Percentiles rank a stretch among this genome's conserved stretches.
Evolutionary conservation across 768 basidiomycete genomes (phyloP).

Genomic region (Leccinum arenicola): DNA sequence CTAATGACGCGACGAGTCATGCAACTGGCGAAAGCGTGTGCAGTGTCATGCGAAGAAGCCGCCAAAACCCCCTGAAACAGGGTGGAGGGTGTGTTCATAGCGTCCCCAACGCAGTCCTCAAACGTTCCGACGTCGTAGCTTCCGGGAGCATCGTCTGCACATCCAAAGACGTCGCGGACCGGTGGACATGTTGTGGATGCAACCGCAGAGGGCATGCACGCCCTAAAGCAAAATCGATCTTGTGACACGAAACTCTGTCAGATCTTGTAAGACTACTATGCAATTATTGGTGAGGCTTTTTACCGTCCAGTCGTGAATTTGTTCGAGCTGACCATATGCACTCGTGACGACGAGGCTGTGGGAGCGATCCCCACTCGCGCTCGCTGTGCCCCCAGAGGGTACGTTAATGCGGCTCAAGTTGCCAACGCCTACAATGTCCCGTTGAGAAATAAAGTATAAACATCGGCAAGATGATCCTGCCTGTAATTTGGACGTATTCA

Average conservation of each 20-base stretch:
- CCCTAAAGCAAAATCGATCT: slow-evolving; percentile 68
- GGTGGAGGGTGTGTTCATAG: slow-evolving; percentile 53
- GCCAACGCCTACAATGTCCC: slow-evolving; percentile 48
- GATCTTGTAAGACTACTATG: slow-evolving; percentile 10
- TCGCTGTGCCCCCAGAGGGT: slow-evolving; percentile 54
- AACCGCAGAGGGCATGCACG: slow-evolving; percentile 50
- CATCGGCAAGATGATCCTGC: slow-evolving; percentile 28
- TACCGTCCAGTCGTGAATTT: slow-evolving; percentile 75
- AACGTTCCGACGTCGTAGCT: slow-evolving; percentile 45
- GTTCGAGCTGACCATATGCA: slow-evolving; percentile 56
- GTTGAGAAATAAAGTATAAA: slow-evolving; percentile 19
- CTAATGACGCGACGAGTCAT: slow-evolving; percentile 47
- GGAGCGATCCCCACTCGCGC: slow-evolving; percentile 57
- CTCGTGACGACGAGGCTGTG: slow-evolving; percentile 72
- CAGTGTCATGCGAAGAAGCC: slow-evolving; percentile 56
- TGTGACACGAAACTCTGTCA: slow-evolving; percentile 59
- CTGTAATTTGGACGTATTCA: slow-evolving; percentile 73
- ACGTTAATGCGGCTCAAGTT: slow-evolving; percentile 67
- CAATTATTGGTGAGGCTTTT: slow-evolving; percentile 8
- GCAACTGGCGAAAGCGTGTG: slow-evolving; percentile 62
- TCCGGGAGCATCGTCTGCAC: slow-evolving; percentile 62
- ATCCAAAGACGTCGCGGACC: slow-evolving; percentile 55
- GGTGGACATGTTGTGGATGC: slow-evolving; percentile 60
- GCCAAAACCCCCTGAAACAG: slow-evolving; percentile 60
- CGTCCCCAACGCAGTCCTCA: slow-evolving; percentile 53